Evolutionary conservation across 1,284 basidiomycete genomes (phyloP).

Genomic region (Sphagnurus paluster): DNA sequence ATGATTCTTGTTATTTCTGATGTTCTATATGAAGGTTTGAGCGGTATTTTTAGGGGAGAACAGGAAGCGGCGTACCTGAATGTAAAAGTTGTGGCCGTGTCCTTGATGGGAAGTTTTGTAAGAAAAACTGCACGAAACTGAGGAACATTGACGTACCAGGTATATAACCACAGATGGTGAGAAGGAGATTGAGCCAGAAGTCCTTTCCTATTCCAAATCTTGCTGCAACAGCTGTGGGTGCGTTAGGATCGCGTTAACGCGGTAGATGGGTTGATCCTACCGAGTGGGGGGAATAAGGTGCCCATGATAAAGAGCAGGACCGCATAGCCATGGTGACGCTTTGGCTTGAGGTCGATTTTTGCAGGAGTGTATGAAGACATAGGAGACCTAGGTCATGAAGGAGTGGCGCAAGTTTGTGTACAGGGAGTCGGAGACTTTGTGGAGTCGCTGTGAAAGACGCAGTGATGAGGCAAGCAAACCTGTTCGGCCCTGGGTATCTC

Average conservation of each 20-base stretch:
- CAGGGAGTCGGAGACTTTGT: slow-evolving; percentile 1
- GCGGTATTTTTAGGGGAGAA: not conserved
- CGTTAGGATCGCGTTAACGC: slow-evolving; percentile 8
- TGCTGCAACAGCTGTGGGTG: slow-evolving; percentile 79
- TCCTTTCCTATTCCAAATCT: slow-evolving; percentile 92
- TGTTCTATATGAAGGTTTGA: slow-evolving; percentile 58
- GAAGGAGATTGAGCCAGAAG: slow-evolving; percentile 89
- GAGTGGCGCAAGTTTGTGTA: not conserved
- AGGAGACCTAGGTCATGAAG: slow-evolving; percentile 19
- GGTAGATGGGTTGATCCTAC: slow-evolving; percentile 41
- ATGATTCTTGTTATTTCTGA: slow-evolving; percentile 93
- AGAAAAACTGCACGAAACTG: slow-evolving; percentile 9
- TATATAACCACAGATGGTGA: slow-evolving; percentile 90
- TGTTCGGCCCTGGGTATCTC: slow-evolving; percentile 17
- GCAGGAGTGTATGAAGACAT: slow-evolving; percentile 39
- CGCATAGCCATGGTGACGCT: slow-evolving; percentile 80
- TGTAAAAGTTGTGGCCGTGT: slow-evolving; percentile 90
- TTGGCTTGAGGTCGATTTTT: slow-evolving; percentile 68
- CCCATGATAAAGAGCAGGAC: slow-evolving; percentile 83
- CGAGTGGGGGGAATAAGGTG: slow-evolving; percentile 83
- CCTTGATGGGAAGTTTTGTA: slow-evolving; percentile 43
- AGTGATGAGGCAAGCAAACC: not conserved
- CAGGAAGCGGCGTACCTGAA: slow-evolving; percentile 53
- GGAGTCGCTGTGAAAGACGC: slow-evolving; percentile 5
- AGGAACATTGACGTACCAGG: slow-evolving; percentile 57